Base-by-base conservation (phyloP, 2,329 filamentous ascomycete species). In the Pestalotiopsis sp. region DNA sequence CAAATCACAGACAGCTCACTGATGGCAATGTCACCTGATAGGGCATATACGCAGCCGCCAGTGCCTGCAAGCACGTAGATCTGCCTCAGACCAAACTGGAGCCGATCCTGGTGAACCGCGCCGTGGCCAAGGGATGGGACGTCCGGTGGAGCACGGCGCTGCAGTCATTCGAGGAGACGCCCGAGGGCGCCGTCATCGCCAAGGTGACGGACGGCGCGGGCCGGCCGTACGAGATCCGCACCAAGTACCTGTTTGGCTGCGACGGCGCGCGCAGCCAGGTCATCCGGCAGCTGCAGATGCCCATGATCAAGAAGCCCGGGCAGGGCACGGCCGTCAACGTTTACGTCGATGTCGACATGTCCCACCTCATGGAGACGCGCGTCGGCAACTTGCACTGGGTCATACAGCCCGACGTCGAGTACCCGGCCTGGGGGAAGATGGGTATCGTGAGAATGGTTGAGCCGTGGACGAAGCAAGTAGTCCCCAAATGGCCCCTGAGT, bases 241-340 rank as follows among this genome's bases (percentile, higher is more conserved):
- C 87, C 0, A 85, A 84, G 66, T 91, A 87, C 70, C 78, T 91
- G 7, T 89, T 90, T 70, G 89, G 89, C 3, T 86, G 85, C 59
- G 89, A 91, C 74, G 89, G 83, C 2, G 80, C 79, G 0, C 76
- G 77, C 11, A 83, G 81, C 69, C 77, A 77, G 63, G 78, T 85
- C 4, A 77, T 81, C 4, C 72, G 75, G 27, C 74, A 80, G 71
- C 74, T 83, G 4, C 74, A 70, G 3, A 73, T 84, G 20, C 80
- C 81, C 0, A 75, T 83, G 25, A 67, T 73, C 17, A 72, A 72
- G 63, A 76, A 78, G 69, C 78, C 79, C 0, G 76, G 77, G 0
- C 74, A 78, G 27, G 82, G 81, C 0, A 52, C 79, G 4, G 82
- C 83, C 1, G 70, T 80, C 65, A 85, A 85, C 66, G 76, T 84